Evolutionary conservation across 2,329 filamentous ascomycete genomes (phyloP), one percentile per base, ranked within the genome.

Genomic region (Diplodia intermedia): DNA sequence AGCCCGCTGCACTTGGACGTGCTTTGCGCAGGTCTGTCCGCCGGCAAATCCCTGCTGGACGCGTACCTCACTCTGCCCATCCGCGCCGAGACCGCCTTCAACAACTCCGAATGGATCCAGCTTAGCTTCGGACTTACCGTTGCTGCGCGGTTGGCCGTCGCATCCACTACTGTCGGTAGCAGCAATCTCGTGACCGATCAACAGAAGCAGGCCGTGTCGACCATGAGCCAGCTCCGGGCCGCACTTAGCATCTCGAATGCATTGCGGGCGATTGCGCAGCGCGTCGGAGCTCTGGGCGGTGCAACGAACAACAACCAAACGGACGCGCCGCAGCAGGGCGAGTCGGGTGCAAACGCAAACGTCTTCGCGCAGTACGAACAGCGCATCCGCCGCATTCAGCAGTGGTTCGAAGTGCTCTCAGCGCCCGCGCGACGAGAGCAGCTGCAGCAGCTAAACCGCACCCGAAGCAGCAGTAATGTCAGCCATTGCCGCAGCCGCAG

Each of bases 61-160:
- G 69, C 76, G 11, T 79, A 79, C 50, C 66, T 80, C 6, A 74
- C 73, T 52, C 71, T 81, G 1, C 78, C 79, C 3, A 71, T 74
- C 6, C 73, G 75, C 49, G 73, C 75, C 14, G 79, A 82, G 66
- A 73, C 76, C 50, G 71, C 72, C 3, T 74, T 81, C 26, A 80
- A 76, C 49, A 80, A 81, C 65, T 72, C 77, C 1, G 75, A 80
- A 67, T 81, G 80, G 79, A 73, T 82, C 2, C 79, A 81, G 68
- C 61, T 80, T 14, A 78, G 75, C 3, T 80, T 81, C 67, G 75
- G 74, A 18, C 70, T 75, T 4, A 77, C 74, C 1, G 71, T 76
- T 12, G 75, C 75, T 18, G 72, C 74, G 4, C 75, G 75, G 36
- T 75, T 77, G 31, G 71, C 74, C 36, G 74, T 77, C 20, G 72